Base-by-base conservation (phyloP, 2,329 filamentous ascomycete species). In the Neofusicoccum parvum region DNA sequence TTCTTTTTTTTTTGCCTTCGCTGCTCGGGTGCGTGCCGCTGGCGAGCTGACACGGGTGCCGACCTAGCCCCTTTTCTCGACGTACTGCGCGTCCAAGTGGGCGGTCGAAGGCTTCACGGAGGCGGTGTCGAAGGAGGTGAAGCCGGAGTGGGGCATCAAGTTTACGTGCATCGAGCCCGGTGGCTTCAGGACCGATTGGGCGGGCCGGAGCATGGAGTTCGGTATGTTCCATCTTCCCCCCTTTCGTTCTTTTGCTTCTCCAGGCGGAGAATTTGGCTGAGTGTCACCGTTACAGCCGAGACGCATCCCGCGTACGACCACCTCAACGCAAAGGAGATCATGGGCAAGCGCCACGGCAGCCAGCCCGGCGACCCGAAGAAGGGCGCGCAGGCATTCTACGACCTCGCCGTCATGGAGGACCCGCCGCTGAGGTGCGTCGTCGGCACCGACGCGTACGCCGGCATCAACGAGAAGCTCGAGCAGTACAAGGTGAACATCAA, bases 361-460 rank as follows among this genome's bases (percentile, higher is more conserved):
- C 80, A 85, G 59, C 79, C 80, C 1, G 84, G 85, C 3, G 84
- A 87, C 66, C 81, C 84, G 3, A 68, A 68, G 0, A 84, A 86
- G 70, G 84, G 78, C 2, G 83, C 81, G 1, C 74, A 79, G 23
- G 79, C 79, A 0, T 85, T 86, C 75, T 85, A 86, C 68, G 82
- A 87, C 62, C 70, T 88, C 15, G 85, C 83, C 0, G 77, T 81
- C 43, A 80, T 84, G 78, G 70, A 83, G 12, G 80, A 85, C 14
- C 83, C 82, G 3, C 86, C 85, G 3, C 69, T 87, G 7, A 76
- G 85, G 36, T 79, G 84, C 14, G 79, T 85, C 0, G 76, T 88
- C 11, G 85, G 85, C 0, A 83, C 78, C 0, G 85, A 87, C 73
- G 83, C 83, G 0, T 87, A 82, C 71, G 70, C 71, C 1, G 75